Evolutionary conservation across 257 asterid species (phyloP).

Genomic region (Fraxinus excelsior): DNA sequence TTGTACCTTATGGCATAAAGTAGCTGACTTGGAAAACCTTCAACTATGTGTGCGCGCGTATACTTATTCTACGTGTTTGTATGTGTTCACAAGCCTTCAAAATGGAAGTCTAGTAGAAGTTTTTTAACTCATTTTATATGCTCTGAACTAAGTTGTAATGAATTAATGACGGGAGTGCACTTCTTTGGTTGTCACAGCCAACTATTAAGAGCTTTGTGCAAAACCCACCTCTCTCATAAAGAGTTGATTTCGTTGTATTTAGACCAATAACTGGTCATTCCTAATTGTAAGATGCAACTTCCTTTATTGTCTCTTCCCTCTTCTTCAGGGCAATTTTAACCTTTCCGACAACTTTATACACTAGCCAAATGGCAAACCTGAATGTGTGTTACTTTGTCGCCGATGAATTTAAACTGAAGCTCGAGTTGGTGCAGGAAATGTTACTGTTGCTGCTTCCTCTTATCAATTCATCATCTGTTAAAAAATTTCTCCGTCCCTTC

Average conservation of each 20-base stretch:
- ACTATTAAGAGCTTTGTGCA: no score
- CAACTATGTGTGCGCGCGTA: not conserved
- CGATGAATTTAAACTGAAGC: slow-evolving; percentile 30
- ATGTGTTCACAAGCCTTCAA: not conserved
- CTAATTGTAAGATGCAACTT: not conserved
- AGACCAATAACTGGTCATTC: no score
- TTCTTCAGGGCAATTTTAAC: not conserved
- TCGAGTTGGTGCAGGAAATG: slow-evolving; percentile 70
- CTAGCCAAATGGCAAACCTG: slow-evolving; percentile 2
- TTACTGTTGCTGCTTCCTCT: slow-evolving; percentile 89
- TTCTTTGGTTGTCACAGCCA: no score
- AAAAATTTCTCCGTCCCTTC: slow-evolving; percentile 75
- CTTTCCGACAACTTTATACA: not conserved
- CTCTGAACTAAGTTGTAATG: no score
- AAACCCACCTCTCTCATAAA: no score
- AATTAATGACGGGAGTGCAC: no score
- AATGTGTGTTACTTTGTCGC: not conserved
- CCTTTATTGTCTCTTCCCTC: not conserved
- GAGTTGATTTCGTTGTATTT: no score
- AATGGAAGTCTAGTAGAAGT: no score
- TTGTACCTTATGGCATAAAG: slow-evolving; percentile 3
- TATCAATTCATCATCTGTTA: slow-evolving; percentile 79
- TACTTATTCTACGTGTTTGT: not conserved
- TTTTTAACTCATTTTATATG: no score
- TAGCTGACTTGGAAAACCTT: not conserved